These are phyloP conservation scores for Corylus avellana DNA, from an alignment of 306 rosid genomes.

Conservation along the genomic window DNA sequence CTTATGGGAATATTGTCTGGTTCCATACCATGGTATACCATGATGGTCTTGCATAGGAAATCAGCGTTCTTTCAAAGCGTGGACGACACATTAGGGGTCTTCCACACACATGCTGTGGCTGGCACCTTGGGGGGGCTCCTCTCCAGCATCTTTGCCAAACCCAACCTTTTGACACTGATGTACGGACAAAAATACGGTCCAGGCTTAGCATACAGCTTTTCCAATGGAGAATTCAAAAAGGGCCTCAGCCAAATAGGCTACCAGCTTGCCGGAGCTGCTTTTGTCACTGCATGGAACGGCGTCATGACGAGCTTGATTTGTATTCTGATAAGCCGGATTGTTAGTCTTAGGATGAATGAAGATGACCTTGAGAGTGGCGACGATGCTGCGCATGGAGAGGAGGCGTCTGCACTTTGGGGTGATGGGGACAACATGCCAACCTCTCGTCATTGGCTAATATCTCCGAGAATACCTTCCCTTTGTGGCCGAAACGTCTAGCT, in stretches of 20 bases:
- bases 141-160: conserved; percentile 62
- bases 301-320: conserved; percentile 62
- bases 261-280: conserved; percentile 57
- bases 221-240: not conserved
- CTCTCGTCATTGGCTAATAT: conserved; percentile 31
- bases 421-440: conserved; percentile 53
- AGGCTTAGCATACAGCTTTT: conserved; percentile 34
- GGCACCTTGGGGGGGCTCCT: conserved; percentile 63
- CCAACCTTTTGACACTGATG: conserved; percentile 47
- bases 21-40: conserved; percentile 61
- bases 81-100: conserved; percentile 76
- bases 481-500: conserved; percentile 13
- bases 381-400: conserved; percentile 78
- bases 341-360: conserved; percentile 65
- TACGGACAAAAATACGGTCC: conserved; percentile 39
- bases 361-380: conserved; percentile 71
- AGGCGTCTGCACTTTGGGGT: conserved; percentile 77
- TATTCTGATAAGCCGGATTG: conserved; percentile 34
- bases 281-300: conserved; percentile 58
- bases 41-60: conserved; percentile 67
- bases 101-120: conserved; percentile 79
- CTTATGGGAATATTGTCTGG: conserved; percentile 48
- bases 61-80: conserved; percentile 52
- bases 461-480: conserved; percentile 40
- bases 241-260: conserved; percentile 48